Evolutionary conservation across 2,329 filamentous ascomycete species (phyloP).

Genomic region (Clonostachys rhizophaga): DNA sequence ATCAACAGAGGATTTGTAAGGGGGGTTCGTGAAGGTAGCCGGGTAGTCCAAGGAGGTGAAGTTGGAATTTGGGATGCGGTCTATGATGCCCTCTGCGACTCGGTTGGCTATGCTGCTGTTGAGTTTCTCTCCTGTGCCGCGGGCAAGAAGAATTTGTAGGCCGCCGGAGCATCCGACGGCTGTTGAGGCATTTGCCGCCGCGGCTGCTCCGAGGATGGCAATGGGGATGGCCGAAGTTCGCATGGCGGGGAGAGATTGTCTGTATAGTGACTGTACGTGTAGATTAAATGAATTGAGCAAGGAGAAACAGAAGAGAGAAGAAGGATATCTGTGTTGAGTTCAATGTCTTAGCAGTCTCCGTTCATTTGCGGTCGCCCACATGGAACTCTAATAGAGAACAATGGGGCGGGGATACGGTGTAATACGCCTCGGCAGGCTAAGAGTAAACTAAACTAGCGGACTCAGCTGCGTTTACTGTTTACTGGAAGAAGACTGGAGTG

Average conservation of each 20-base stretch:
- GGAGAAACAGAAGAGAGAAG: background rate
- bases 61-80: slow-evolving; percentile 23
- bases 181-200: background rate
- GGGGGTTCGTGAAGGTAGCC: slow-evolving; percentile 20
- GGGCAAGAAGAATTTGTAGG: slow-evolving; percentile 31
- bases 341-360: no score
- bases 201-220: background rate
- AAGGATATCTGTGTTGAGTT: background rate
- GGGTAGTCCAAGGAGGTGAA: slow-evolving; percentile 30
- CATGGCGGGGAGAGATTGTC: no score
- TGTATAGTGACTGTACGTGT: no score
- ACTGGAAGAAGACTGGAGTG: no score
- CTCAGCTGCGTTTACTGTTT: no score
- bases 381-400: no score
- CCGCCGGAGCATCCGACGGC: slow-evolving; percentile 21
- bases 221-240: no score
- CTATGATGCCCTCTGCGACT: slow-evolving; percentile 22
- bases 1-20: slow-evolving; percentile 25
- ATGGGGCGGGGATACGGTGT: no score
- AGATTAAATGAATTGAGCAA: background rate
- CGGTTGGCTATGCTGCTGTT: slow-evolving; percentile 24
- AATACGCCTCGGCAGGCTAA: no score
- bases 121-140: slow-evolving; percentile 27
- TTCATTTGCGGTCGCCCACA: no score
- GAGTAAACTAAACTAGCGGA: no score